These are phyloP conservation scores for Hypoxylon fragiforme DNA, from an alignment of 495 filamentous ascomycete species.

Conservation along the genomic window DNA sequence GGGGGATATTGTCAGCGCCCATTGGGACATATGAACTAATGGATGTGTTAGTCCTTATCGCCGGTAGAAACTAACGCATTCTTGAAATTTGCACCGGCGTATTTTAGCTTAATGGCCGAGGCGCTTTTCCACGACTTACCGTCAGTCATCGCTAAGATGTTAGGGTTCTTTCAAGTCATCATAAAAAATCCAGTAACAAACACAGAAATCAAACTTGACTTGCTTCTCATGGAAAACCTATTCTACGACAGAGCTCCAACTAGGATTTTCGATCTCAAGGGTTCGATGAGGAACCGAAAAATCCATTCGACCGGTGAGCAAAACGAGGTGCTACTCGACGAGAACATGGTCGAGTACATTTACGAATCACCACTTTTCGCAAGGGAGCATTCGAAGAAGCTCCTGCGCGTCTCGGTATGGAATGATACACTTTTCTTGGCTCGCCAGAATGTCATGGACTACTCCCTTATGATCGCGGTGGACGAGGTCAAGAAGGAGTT, in stretches of 20 bases:
- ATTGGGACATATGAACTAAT: conserved; percentile 21
- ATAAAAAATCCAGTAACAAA: conserved; percentile 94
- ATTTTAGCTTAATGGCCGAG: conserved; percentile 96
- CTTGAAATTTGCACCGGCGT: conserved; percentile 90
- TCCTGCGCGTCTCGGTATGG: conserved; percentile 82
- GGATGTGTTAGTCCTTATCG: conserved; percentile 63
- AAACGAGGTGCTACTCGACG: conserved; percentile 94
- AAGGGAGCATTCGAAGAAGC: conserved; percentile 87
- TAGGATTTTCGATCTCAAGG: conserved; percentile 97
- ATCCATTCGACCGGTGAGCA: conserved; percentile 92
- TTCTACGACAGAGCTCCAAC: conserved; percentile 94
- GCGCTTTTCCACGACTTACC: conserved; percentile 95
- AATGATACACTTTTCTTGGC: conserved; percentile 96
- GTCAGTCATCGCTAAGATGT: conserved; percentile 98
- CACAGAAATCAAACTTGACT: conserved; percentile 90
- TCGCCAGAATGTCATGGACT: conserved; percentile 97
- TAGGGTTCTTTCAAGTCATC: conserved; percentile 95
- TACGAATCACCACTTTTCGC: conserved; percentile 95
- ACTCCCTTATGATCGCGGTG: conserved; percentile 96
- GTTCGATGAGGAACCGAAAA: conserved; percentile 96
- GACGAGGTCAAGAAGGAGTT: conserved; percentile 88
- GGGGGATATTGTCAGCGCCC: too few species aligned
- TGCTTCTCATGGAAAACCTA: conserved; percentile 97
- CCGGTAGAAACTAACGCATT: conserved; percentile 92
- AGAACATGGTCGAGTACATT: conserved; percentile 99